Conservation (phyloP, 2,329 filamentous ascomycete species). For the Colletotrichum kahawae region DNA sequence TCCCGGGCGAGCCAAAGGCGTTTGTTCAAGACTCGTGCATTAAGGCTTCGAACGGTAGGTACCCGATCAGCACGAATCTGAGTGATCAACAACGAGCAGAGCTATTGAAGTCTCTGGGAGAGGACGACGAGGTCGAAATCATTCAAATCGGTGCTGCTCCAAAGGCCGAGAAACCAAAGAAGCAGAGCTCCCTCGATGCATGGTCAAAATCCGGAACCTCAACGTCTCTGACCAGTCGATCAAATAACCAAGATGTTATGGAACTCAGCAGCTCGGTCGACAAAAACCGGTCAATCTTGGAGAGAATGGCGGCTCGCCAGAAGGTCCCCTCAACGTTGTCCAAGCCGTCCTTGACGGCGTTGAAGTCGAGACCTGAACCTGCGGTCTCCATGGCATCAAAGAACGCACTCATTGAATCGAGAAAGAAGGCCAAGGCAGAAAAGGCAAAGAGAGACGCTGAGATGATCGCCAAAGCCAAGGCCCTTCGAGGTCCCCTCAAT, state of each 20-base stretch:
- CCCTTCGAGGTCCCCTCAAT: slow-evolving; percentile 59
- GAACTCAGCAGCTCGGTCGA: slow-evolving; percentile 53
- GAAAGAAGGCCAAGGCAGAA: slow-evolving; percentile 57
- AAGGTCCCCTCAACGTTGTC: slow-evolving; percentile 3
- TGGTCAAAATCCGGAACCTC: slow-evolving; percentile 60
- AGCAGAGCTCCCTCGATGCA: slow-evolving; percentile 64
- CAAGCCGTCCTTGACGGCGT: slow-evolving; percentile 6
- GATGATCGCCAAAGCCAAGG: slow-evolving; percentile 73
- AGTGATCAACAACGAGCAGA: slow-evolving; percentile 85
- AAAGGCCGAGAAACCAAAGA: slow-evolving; percentile 48
- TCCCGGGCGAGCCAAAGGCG: slow-evolving; percentile 63
- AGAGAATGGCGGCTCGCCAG: slow-evolving; percentile 46
- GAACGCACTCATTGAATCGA: slow-evolving; percentile 25
- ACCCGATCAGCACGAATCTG: slow-evolving; percentile 77
- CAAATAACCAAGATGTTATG: slow-evolving; percentile 52
- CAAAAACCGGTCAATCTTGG: slow-evolving; percentile 48
- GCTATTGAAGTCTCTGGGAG: slow-evolving; percentile 67
- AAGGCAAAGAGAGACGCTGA: slow-evolving; percentile 75
- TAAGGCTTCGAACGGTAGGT: slow-evolving; percentile 57
- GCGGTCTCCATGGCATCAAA: slow-evolving; percentile 4
- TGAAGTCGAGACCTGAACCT: slow-evolving; percentile 14
- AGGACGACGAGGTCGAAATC: slow-evolving; percentile 61
- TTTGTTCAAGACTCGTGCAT: slow-evolving; percentile 73
- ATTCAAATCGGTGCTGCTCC: slow-evolving; percentile 42
- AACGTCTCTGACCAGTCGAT: slow-evolving; percentile 30